A percentile compares a stretch with the other conserved stretches of the same genome.
phyloP scores from a whole-genome alignment of 768 basidiomycete genomes.

The Collybiopsis luxurians region DNA sequence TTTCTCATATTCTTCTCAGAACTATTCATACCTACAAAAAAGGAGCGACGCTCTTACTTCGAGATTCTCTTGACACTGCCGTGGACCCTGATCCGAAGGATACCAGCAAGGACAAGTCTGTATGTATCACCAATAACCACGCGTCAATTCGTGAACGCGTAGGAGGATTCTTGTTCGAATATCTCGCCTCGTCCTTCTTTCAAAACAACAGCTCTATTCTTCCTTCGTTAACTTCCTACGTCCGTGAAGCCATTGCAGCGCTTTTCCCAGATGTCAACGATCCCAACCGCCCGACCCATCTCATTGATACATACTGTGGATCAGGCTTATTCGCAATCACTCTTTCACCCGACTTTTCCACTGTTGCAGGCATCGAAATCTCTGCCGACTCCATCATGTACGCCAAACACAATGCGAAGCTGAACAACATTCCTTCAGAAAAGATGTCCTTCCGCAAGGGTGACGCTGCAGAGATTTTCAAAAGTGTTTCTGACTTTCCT shows the following conservation, averaged over 20 bases:
- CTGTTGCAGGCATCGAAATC: conserved; percentile 89
- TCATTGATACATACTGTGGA: conserved; percentile 95
- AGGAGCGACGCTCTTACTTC: conserved; percentile 86
- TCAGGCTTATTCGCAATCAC: conserved; percentile 85
- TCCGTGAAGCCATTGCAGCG: conserved; percentile 67
- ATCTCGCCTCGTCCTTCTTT: conserved; percentile 89
- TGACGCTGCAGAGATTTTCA: conserved; percentile 86
- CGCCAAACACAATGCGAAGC: conserved; percentile 61
- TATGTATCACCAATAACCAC: conserved; percentile 85
- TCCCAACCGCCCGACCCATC: conserved; percentile 58
- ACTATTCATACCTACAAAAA: conserved; percentile 79
- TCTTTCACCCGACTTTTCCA: conserved; percentile 69
- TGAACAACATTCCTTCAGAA: conserved; percentile 55
- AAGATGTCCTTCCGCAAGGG: conserved; percentile 75
- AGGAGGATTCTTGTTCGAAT: conserved; percentile 79
- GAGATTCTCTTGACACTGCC: conserved; percentile 66
- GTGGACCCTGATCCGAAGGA: conserved; percentile 8
- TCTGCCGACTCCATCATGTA: conserved; percentile 66
- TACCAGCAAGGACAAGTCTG: conserved; percentile 45
- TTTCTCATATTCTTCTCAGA: conserved; percentile 37
- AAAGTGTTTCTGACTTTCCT: conserved; percentile 61
- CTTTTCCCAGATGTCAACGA: conserved; percentile 16
- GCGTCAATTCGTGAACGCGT: conserved; percentile 81
- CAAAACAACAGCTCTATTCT: conserved; percentile 98
- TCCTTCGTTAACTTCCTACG: conserved; percentile 79